Percentiles rank a stretch among this genome's conserved stretches.
These are phyloP conservation scores for Sphaerobolus stellatus DNA, from an alignment of 1,284 basidiomycete genomes.

Conservation along the genomic window DNA sequence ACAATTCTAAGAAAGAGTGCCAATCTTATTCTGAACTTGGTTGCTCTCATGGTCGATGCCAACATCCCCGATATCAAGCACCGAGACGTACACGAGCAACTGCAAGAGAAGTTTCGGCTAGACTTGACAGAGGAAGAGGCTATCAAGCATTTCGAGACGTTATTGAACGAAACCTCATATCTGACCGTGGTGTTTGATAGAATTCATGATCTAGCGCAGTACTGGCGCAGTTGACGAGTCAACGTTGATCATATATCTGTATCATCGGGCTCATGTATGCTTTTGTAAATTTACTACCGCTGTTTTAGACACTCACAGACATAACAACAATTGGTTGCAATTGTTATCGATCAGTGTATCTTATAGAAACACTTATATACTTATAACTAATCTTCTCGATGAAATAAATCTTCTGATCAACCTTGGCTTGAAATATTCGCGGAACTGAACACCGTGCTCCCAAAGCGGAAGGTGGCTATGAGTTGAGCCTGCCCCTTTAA, in stretches of 20 bases:
- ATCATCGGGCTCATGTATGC: too few species aligned
- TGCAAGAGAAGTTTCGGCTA: slow-evolving; percentile 95
- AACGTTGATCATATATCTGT: not conserved
- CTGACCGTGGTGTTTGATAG: slow-evolving; percentile 90
- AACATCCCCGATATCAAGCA: slow-evolving; percentile 98
- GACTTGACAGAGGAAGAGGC: slow-evolving; percentile 95
- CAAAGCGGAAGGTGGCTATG: too few species aligned
- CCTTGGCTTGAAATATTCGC: not conserved
- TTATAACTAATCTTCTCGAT: too few species aligned
- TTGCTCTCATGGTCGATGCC: slow-evolving; percentile 96
- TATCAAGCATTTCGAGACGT: slow-evolving; percentile 92
- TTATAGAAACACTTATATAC: too few species aligned
- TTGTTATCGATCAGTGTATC: too few species aligned
- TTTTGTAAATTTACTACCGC: too few species aligned
- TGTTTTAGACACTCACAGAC: too few species aligned
- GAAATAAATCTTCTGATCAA: not conserved
- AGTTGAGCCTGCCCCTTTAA: too few species aligned
- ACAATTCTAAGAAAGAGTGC: slow-evolving; percentile 93
- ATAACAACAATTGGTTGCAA: too few species aligned
- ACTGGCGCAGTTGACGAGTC: slow-evolving; percentile 62
- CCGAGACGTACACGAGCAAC: slow-evolving; percentile 80
- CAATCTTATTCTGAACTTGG: slow-evolving; percentile 96
- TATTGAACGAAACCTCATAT: slow-evolving; percentile 94
- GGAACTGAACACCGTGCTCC: too few species aligned
- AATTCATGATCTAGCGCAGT: slow-evolving; percentile 86